These are phyloP conservation scores for Albophoma yamanashiensis DNA, from an alignment of 2,329 filamentous ascomycete species.

Conservation along the genomic window DNA sequence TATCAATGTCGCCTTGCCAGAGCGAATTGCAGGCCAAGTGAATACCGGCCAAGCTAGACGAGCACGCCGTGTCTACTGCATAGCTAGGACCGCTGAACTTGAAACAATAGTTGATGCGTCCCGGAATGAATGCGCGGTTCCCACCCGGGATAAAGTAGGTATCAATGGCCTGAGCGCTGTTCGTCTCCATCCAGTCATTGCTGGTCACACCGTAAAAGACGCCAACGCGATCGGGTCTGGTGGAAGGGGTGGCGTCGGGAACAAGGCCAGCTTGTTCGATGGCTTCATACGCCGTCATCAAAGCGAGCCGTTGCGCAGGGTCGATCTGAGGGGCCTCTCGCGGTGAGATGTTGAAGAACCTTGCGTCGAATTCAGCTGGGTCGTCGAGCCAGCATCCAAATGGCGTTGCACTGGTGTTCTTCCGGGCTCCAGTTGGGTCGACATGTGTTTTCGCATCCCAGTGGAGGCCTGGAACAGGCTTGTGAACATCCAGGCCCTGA, in stretches of 20 bases:
- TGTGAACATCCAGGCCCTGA: slow-evolving; percentile 54
- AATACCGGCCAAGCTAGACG: slow-evolving; percentile 61
- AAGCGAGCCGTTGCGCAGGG: slow-evolving; percentile 53
- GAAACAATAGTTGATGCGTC: not conserved
- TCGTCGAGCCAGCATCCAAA: slow-evolving; percentile 45
- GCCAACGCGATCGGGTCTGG: slow-evolving; percentile 41
- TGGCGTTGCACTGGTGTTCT: slow-evolving; percentile 41
- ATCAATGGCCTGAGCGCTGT: slow-evolving; percentile 60
- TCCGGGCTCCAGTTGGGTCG: slow-evolving; percentile 49
- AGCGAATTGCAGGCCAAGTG: slow-evolving; percentile 60
- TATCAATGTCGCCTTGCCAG: slow-evolving; percentile 64
- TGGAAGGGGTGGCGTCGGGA: slow-evolving; percentile 51
- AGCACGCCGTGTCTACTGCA: slow-evolving; percentile 69
- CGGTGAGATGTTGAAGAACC: slow-evolving; percentile 66
- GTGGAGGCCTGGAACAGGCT: slow-evolving; percentile 44
- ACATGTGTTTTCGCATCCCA: slow-evolving; percentile 52
- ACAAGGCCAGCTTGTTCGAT: slow-evolving; percentile 58
- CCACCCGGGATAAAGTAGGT: slow-evolving; percentile 37
- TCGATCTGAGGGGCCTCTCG: slow-evolving; percentile 51
- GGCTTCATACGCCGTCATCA: slow-evolving; percentile 58
- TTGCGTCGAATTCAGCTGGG: slow-evolving; percentile 55
- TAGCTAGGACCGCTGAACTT: slow-evolving; percentile 1
- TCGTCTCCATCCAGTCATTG: slow-evolving; percentile 69
- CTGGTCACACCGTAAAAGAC: slow-evolving; percentile 68
- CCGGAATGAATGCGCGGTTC: slow-evolving; percentile 20